A percentile compares a stretch with the other conserved stretches of the same genome.
Evolutionary conservation across 805 yeast species (phyloP).

Genomic region (Helenozyma baotianmanensis): DNA sequence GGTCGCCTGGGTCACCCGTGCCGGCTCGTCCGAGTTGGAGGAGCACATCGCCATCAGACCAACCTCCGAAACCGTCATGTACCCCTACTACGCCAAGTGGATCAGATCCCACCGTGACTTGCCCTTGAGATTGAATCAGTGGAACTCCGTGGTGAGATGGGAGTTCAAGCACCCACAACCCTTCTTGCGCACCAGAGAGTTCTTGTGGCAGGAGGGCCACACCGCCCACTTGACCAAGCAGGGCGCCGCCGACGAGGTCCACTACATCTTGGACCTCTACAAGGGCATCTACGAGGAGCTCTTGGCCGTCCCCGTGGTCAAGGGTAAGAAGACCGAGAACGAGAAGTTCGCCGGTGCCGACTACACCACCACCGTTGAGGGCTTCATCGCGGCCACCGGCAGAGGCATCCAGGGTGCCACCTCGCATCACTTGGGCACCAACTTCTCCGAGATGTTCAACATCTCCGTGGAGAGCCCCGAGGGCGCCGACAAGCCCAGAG

Average conservation of each 20-base stretch:
- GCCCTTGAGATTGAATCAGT: conserved; percentile 93
- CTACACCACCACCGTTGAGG: conserved; percentile 94
- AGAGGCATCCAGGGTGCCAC: conserved; percentile 99
- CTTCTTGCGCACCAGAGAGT: conserved; percentile 96
- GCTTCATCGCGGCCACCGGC: conserved; percentile 96
- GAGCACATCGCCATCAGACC: conserved; percentile 99
- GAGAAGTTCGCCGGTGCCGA: conserved; percentile 98
- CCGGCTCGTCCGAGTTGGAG: conserved; percentile 90
- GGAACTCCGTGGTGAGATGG: conserved; percentile 99
- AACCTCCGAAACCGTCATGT: conserved; percentile 99
- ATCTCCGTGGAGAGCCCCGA: conserved; percentile 94
- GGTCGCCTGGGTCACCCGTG: conserved; percentile 99
- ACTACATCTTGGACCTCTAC: conserved; percentile 81
- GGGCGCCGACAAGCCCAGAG: conserved; percentile 80
- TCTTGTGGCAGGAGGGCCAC: conserved; percentile 99
- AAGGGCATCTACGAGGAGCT: conserved; percentile 82
- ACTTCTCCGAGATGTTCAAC: conserved; percentile 97
- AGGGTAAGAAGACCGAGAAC: conserved; percentile 93
- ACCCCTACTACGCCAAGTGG: conserved; percentile 99
- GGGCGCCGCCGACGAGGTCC: conserved; percentile 79
- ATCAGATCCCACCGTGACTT: conserved; percentile 96
- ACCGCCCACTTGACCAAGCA: conserved; percentile 87
- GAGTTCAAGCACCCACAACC: conserved; percentile 99
- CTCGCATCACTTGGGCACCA: conserved; percentile 95
- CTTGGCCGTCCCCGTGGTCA: conserved; percentile 94